Evolutionary conservation across 2,329 filamentous ascomycete genomes (phyloP).

Genomic region (Madurella mycetomatis): DNA sequence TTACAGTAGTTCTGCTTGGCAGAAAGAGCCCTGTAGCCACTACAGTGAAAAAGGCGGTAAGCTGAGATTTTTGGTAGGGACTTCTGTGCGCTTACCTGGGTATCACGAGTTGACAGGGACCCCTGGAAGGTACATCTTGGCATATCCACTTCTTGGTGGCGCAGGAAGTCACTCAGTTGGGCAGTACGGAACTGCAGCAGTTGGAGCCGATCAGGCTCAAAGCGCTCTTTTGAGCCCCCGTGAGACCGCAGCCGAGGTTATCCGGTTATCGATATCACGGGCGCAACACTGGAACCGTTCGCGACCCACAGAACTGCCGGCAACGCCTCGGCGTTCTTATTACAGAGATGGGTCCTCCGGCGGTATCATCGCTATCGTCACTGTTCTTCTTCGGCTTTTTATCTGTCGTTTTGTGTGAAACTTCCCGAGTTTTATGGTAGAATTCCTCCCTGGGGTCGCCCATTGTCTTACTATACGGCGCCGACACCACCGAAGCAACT

Average conservation of each 20-base stretch:
- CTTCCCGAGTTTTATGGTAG: not conserved
- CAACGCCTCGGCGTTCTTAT: constrained; percentile 10
- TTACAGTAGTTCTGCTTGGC: too few relatives aligned
- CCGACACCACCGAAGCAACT: constrained; percentile 3
- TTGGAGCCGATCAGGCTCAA: too few relatives aligned
- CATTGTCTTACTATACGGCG: not conserved
- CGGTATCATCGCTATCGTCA: constrained; percentile 6
- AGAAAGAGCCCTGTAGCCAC: too few relatives aligned
- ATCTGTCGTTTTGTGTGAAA: not conserved
- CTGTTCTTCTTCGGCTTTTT: not conserved
- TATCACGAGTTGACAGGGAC: too few relatives aligned
- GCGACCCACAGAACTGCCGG: constrained; percentile 12
- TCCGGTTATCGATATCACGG: constrained; percentile 25
- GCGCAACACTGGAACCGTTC: constrained; percentile 4
- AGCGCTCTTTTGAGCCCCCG: not conserved
- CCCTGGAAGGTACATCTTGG: too few relatives aligned
- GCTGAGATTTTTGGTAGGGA: too few relatives aligned
- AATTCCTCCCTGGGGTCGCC: too few relatives aligned
- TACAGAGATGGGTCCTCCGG: constrained; percentile 4
- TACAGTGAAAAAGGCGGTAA: too few relatives aligned
- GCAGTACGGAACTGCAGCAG: too few relatives aligned
- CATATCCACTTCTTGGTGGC: too few relatives aligned
- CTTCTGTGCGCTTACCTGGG: too few relatives aligned
- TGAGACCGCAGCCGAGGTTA: constrained; percentile 23
- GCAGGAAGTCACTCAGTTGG: too few relatives aligned